Percentiles rank a stretch among this genome's conserved stretches.
These are phyloP conservation scores for Saccharum officinarum DNA, from an alignment of 176 grass and related monocot species.

Conservation along the genomic window DNA sequence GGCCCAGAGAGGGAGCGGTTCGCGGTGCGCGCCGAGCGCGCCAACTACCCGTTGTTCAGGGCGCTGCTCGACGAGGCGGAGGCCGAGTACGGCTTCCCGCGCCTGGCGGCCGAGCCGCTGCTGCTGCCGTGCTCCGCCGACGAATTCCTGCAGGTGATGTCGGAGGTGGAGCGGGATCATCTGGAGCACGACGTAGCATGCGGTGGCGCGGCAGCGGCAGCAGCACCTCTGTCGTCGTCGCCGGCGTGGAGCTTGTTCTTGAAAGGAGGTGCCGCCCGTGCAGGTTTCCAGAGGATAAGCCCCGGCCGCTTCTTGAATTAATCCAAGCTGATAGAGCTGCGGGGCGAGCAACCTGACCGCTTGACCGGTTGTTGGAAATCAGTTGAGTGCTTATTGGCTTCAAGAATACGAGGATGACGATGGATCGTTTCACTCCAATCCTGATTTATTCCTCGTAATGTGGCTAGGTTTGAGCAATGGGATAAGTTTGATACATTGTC, in stretches of 20 bases:
- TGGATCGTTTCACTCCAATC: no score
- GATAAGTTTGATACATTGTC: no score
- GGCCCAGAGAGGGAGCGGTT: slow-evolving; percentile 39
- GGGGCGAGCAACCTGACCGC: no score
- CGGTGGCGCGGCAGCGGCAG: background rate
- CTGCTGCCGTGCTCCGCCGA: slow-evolving; percentile 36
- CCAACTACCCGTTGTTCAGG: slow-evolving; percentile 48
- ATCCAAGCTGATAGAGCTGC: no score
- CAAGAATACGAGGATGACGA: no score
- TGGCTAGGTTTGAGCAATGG: no score
- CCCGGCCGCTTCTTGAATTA: background rate
- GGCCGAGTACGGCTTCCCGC: slow-evolving; percentile 21
- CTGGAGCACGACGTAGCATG: background rate
- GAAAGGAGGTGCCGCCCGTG: background rate
- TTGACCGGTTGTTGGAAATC: no score
- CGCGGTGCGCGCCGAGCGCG: slow-evolving; percentile 26
- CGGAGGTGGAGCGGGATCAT: slow-evolving; percentile 36
- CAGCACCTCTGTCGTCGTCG: background rate
- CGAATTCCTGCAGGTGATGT: slow-evolving; percentile 28
- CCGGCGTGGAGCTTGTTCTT: slow-evolving; percentile 1
- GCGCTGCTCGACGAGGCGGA: slow-evolving; percentile 44
- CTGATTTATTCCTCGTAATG: no score
- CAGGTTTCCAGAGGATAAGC: background rate
- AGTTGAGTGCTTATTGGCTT: no score
- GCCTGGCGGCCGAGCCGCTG: slow-evolving; percentile 2